Evolutionary conservation across 2,329 filamentous ascomycete species (phyloP).

Genomic region (Fusarium chaquense): DNA sequence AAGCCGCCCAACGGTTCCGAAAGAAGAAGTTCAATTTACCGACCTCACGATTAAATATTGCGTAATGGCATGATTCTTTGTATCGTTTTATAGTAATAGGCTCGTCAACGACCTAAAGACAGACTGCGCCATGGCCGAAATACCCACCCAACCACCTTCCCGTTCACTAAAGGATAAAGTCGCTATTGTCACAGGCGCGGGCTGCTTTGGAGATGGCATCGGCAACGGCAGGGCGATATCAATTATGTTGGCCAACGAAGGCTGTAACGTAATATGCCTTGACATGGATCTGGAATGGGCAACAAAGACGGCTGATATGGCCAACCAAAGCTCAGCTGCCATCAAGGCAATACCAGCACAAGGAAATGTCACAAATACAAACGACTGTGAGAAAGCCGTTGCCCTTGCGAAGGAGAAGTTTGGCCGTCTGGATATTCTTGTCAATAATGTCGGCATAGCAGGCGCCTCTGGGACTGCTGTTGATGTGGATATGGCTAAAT

Average conservation of each 20-base stretch:
- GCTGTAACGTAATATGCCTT: constrained; percentile 69
- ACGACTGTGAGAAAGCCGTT: constrained; percentile 62
- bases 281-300: constrained; percentile 65
- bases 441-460: constrained; percentile 73
- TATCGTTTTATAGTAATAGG: background rate
- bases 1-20: background rate
- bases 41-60: background rate
- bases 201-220: constrained; percentile 66
- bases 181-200: constrained; percentile 71
- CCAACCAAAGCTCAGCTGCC: constrained; percentile 53
- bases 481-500: constrained; percentile 69
- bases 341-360: constrained; percentile 58
- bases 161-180: constrained; percentile 51
- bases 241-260: constrained; percentile 70
- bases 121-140: constrained; percentile 16
- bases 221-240: constrained; percentile 70
- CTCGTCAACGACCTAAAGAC: background rate
- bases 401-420: constrained; percentile 60
- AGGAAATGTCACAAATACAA: constrained; percentile 67
- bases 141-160: constrained; percentile 25
- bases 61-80: background rate
- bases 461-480: constrained; percentile 70
- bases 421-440: constrained; percentile 70
- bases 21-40: background rate
- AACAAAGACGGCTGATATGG: constrained; percentile 65